phyloP scores from a whole-genome alignment of 495 filamentous ascomycete species.

The Coniosporium apollinis region DNA sequence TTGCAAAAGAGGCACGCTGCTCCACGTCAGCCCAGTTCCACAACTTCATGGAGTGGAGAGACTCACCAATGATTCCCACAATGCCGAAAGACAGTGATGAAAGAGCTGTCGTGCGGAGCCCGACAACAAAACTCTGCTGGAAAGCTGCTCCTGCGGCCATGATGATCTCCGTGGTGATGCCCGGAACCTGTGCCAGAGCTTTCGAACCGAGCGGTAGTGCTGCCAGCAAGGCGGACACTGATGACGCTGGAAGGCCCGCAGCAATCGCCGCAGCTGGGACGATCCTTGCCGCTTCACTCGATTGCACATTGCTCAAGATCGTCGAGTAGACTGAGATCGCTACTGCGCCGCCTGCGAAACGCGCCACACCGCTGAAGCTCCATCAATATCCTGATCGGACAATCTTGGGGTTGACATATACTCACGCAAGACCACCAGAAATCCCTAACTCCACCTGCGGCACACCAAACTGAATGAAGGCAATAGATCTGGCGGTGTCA shows the following conservation, averaged over 20 bases:
- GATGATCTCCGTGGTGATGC: conserved; percentile 6
- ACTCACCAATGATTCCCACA: conserved; percentile 13
- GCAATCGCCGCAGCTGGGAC: conserved; percentile 11
- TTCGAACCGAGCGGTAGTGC: conserved; percentile 11
- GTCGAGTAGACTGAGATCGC: conserved; percentile 17
- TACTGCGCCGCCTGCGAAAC: conserved; percentile 21
- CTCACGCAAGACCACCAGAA: conserved; percentile 13
- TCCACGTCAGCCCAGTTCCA: neutral
- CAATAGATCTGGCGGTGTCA: too few species aligned
- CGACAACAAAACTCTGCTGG: conserved; percentile 10
- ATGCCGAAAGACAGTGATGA: conserved; percentile 13
- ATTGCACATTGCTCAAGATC: conserved; percentile 10
- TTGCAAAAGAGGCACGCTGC: conserved; percentile 12
- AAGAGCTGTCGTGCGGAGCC: conserved; percentile 1
- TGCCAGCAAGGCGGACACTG: conserved; percentile 2
- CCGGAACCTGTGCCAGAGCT: conserved; percentile 6
- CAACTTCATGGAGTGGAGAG: conserved; percentile 1
- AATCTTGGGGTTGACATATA: neutral
- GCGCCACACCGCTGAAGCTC: conserved; percentile 12
- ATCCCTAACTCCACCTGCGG: conserved; percentile 20
- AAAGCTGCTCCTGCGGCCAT: conserved; percentile 9
- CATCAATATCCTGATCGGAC: too few species aligned
- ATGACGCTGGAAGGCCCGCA: conserved; percentile 9
- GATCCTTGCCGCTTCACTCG: conserved; percentile 1
- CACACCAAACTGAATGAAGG: conserved; percentile 19